These are phyloP conservation scores for Thuja plicata DNA, from an alignment of 83 land plant genomes.

Conservation along the genomic window DNA sequence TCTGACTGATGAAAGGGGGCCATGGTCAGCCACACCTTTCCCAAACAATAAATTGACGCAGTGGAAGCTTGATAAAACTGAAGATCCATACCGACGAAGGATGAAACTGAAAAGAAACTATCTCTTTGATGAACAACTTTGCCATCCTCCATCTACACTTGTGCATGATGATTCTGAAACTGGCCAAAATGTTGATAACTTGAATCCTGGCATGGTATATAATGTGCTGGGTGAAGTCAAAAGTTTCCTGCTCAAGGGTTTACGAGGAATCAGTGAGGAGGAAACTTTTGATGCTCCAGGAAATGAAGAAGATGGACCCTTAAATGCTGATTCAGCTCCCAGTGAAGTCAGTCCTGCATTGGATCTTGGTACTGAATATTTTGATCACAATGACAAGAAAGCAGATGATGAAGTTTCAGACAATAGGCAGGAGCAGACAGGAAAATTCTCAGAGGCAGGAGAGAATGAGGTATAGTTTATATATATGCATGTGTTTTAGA, in stretches of 20 bases:
- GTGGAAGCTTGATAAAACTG: slow-evolving; percentile 98
- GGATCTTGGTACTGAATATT: neutral
- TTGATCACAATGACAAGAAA: slow-evolving; percentile 11
- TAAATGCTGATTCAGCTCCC: neutral
- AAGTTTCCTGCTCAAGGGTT: slow-evolving; percentile 73
- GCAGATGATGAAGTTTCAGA: slow-evolving; percentile 28
- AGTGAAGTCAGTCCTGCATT: neutral
- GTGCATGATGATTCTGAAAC: slow-evolving; percentile 18
- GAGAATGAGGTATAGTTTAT: slow-evolving; percentile 61
- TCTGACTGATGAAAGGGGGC: slow-evolving; percentile 96
- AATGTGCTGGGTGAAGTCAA: slow-evolving; percentile 69
- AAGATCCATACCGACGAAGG: slow-evolving; percentile 84
- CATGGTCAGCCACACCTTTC: slow-evolving; percentile 87
- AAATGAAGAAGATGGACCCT: slow-evolving; percentile 23
- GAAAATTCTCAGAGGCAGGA: slow-evolving; percentile 40
- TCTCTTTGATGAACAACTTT: slow-evolving; percentile 69
- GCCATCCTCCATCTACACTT: slow-evolving; percentile 50
- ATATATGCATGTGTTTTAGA: neutral
- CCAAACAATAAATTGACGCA: slow-evolving; percentile 48
- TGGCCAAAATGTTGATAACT: slow-evolving; percentile 23
- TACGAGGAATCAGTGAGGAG: slow-evolving; percentile 74
- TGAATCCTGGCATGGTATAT: slow-evolving; percentile 22
- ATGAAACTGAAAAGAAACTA: slow-evolving; percentile 83
- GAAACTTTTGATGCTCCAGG: slow-evolving; percentile 37
- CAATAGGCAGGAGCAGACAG: slow-evolving; percentile 41